Base-by-base conservation (phyloP, 2,329 filamentous ascomycete genomes). In the Cladosporium sp. region DNA sequence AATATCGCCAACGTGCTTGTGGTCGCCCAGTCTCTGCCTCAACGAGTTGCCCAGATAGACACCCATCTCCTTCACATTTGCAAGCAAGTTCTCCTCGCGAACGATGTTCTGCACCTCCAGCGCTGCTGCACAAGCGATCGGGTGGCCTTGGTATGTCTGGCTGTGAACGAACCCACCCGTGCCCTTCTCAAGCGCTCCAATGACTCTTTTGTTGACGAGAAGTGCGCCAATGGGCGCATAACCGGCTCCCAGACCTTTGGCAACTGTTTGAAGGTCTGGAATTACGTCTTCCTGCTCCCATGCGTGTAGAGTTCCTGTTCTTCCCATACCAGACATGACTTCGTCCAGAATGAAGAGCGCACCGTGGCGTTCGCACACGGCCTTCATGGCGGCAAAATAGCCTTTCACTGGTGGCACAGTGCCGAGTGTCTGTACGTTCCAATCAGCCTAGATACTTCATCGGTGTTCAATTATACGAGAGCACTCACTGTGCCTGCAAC, bases 191-290 rank as follows among this genome's bases (percentile, higher is more conserved):
- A 81, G 61, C 5, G 68, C 62, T 35, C 76, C 62, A 20, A 77
- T 64, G 9, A 84, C 68, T n/a, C 66, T 68, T 3, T 67, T 57
- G 25, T 74, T 70, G 7, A 79, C 69, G 3, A 85, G 65, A 8
- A 85, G 66, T 1, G 71, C 82, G 0, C 81, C 78, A 7, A 85
- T 72, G 0, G 81, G 75, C 19, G 73, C 71, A 53, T 80, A 85
- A 0, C 84, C 84, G 11, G 75, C 83, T 0, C 77, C 80, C 0
- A 87, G 69, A 0, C 79, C 80, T 60, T 87, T 86, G 0, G 79
- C 84, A 2, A 85, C 67, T 0, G 80, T 79, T 59, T 83, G 75
- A 1, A 87, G 71, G 58, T 87, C 82, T 0, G 83, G 83, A 0
- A 73, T 71, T 9, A 77, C 69, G 0, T 64, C 72, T 29, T 59